phyloP scores from a whole-genome alignment of 2,329 filamentous ascomycete species.

The Emergomyces pasteurianus region DNA sequence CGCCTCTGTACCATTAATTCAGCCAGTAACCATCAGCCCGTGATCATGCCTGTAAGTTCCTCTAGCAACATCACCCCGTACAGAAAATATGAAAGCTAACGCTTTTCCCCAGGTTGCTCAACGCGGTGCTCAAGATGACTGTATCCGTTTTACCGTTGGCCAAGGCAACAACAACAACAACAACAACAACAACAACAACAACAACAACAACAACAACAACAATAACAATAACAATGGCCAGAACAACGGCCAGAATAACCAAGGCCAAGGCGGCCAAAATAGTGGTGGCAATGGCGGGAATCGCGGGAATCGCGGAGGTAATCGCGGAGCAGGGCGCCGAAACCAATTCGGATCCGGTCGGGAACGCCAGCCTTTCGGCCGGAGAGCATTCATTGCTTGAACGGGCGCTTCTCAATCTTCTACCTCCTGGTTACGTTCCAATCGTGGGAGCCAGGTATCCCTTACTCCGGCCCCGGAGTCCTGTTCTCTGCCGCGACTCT shows the following conservation, averaged over 20 bases:
- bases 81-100: background rate
- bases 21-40: conserved; percentile 44
- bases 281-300: background rate
- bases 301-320: background rate
- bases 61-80: conserved; percentile 3
- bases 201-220: conserved; percentile 1
- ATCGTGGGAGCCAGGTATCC: background rate
- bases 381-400: conserved; percentile 3
- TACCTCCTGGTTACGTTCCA: background rate
- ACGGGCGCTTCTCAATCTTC: background rate
- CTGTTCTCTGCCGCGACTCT: background rate
- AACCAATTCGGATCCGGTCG: background rate
- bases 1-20: conserved; percentile 43
- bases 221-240: conserved; percentile 2
- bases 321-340: background rate
- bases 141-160: conserved; percentile 37
- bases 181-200: background rate
- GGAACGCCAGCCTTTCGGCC: background rate
- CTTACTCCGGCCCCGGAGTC: background rate
- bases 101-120: conserved; percentile 31
- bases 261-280: background rate
- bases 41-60: conserved; percentile 39
- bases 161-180: conserved; percentile 6
- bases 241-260: conserved; percentile 1
- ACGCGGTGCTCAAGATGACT: conserved; percentile 43